Percentiles rank a stretch among this genome's conserved stretches.
Evolutionary conservation across 805 yeast genomes (phyloP).

Genomic region (Schwanniomyces polymorphus): DNA sequence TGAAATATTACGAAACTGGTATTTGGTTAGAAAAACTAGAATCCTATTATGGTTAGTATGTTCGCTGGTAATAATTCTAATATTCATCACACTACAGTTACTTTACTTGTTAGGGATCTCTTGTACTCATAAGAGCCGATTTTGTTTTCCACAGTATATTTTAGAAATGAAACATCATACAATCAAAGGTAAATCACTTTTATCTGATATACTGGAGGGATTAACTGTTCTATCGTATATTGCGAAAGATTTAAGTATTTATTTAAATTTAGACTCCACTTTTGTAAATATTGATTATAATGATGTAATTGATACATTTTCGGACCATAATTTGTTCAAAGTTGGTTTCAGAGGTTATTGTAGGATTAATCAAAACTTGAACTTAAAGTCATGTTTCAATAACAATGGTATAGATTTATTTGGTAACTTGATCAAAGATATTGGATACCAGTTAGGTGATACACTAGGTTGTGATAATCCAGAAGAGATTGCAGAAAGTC

Average conservation of each 20-base stretch:
- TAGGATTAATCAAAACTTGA: constrained; percentile 26
- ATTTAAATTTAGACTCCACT: constrained; percentile 4
- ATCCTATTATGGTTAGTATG: background rate
- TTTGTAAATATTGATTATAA: constrained; percentile 3
- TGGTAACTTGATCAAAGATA: constrained; percentile 48
- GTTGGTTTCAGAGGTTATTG: constrained; percentile 53
- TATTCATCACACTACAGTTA: background rate
- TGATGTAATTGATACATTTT: constrained; percentile 45
- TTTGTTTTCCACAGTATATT: constrained; percentile 45
- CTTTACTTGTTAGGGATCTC: constrained; percentile 14
- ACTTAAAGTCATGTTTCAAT: constrained; percentile 24
- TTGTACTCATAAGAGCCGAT: constrained; percentile 24
- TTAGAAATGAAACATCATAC: constrained; percentile 39
- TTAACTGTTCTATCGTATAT: constrained; percentile 44
- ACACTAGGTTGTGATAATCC: constrained; percentile 42
- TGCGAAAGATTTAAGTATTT: constrained; percentile 43
- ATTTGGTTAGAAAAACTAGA: background rate
- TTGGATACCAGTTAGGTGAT: constrained; percentile 46
- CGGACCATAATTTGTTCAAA: constrained; percentile 39
- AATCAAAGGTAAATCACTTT: constrained; percentile 28
- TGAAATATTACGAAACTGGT: background rate
- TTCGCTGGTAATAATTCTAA: background rate
- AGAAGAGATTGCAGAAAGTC: constrained; percentile 36
- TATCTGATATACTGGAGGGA: constrained; percentile 39
- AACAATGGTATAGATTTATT: constrained; percentile 49